Evolutionary conservation across 2,329 filamentous ascomycete species (phyloP).

Genomic region (Fusarium luffae): DNA sequence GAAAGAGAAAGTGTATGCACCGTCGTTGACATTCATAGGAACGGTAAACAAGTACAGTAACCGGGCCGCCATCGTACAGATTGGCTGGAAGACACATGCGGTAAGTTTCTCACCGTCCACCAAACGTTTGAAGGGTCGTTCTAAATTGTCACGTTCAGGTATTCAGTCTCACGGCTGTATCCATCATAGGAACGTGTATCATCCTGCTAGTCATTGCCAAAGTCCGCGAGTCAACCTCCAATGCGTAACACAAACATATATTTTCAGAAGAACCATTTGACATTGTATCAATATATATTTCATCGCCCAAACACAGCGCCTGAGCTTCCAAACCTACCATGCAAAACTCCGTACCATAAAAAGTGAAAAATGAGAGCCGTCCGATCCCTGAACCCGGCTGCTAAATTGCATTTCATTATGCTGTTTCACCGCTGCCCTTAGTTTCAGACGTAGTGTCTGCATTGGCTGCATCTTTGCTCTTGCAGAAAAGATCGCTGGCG

Average conservation of each 20-base stretch:
- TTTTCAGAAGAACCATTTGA: background rate
- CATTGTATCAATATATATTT: slow-evolving; percentile 15
- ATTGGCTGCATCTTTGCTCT: slow-evolving; percentile 21
- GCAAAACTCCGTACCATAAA: slow-evolving; percentile 16
- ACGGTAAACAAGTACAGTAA: slow-evolving; percentile 83
- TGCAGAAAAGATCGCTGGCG: slow-evolving; percentile 75
- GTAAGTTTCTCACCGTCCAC: slow-evolving; percentile 58
- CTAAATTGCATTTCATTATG: slow-evolving; percentile 30
- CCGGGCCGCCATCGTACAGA: slow-evolving; percentile 86
- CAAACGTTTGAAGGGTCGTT: background rate
- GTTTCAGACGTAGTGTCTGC: background rate
- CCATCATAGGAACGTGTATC: slow-evolving; percentile 74
- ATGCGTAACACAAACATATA: slow-evolving; percentile 5
- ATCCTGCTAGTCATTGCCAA: slow-evolving; percentile 67
- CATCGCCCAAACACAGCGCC: slow-evolving; percentile 19
- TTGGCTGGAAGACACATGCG: slow-evolving; percentile 90
- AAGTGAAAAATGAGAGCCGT: slow-evolving; percentile 11
- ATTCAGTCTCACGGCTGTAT: slow-evolving; percentile 69
- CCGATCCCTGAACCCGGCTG: slow-evolving; percentile 1
- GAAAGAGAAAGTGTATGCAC: background rate
- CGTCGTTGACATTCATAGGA: slow-evolving; percentile 52
- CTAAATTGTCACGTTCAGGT: slow-evolving; percentile 56
- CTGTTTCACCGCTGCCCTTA: slow-evolving; percentile 28
- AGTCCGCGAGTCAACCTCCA: slow-evolving; percentile 34
- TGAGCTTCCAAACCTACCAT: slow-evolving; percentile 10